Evolutionary conservation across 495 filamentous ascomycete genomes (phyloP), one percentile per base, ranked within the genome.

Genomic region (Xylaria curta): DNA sequence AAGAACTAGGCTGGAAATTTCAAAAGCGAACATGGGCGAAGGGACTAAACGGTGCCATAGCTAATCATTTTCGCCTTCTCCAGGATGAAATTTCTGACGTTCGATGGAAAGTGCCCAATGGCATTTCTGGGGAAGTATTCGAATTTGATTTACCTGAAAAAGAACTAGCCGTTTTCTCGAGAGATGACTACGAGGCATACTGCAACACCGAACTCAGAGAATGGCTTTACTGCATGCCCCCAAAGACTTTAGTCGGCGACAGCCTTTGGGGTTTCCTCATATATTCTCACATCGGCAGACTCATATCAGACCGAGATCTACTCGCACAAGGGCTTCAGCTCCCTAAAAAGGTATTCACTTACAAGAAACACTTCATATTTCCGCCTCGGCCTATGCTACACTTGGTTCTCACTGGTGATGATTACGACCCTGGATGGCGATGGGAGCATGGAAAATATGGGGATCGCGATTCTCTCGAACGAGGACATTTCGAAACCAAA

Each of bases 211-310:
- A 31, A 31, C 1, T 1, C 28, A 31, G 28, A 1, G 28, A 31
- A 1, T 31, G 28, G 28, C 3, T 31, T 31, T 31, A 1, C 28
- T 31, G 3, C 28, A 31, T 31, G 3, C 28, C 28, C 28, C 28
- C 1, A 31, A 1, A 7, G 12, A 38, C 0, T 28, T 4, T 24
- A 19, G 0, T 31, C n/a, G 21, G 36, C 12, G 33, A 46, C 2
- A n/a, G 49, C 4, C 31, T 21, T 26, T 68, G 66, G 66, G 59
- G 66, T 15, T 73, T 75, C 58, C 1, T 70, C 9, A 10, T 74
- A 4, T 76, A 75, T 31, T 62, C 62, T 46, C 58, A 69, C 28
- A 69, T 76, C 28, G 73, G 75, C 7, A 66, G 17, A 28, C 12
- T 73, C 9, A 40, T 40, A 31, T 38, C 19, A 0, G 51, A 75